phyloP scores from a whole-genome alignment of 768 basidiomycete species.

The Sporobolomyces phaffii region DNA sequence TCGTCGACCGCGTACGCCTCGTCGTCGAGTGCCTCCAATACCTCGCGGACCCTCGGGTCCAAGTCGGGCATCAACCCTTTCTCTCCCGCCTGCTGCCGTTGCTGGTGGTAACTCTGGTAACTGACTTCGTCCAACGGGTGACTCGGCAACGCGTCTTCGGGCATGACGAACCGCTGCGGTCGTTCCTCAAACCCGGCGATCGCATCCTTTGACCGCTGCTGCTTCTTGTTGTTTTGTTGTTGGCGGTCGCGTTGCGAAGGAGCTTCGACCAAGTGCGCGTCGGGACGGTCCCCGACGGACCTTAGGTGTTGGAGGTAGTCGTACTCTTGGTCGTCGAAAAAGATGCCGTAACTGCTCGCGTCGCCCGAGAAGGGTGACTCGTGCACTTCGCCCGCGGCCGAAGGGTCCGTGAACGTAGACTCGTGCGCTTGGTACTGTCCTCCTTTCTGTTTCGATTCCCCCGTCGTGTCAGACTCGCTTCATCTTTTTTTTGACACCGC shows the following conservation, averaged over 20 bases:
- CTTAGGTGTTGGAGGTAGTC: constrained; percentile 98
- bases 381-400: constrained; percentile 13
- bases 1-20: constrained; percentile 81
- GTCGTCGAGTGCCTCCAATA: constrained; percentile 88
- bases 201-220: constrained; percentile 46
- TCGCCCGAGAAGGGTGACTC: constrained; percentile 45
- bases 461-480: no score
- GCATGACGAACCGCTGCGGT: constrained; percentile 59
- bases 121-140: constrained; percentile 55
- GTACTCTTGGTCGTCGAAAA: constrained; percentile 81
- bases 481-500: no score
- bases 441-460: constrained; percentile 13
- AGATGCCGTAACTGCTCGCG: constrained; percentile 81
- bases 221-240: constrained; percentile 45
- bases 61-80: constrained; percentile 85
- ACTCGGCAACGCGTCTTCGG: constrained; percentile 59
- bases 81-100: constrained; percentile 41
- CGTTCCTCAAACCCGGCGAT: constrained; percentile 53
- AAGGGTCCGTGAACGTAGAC: background rate
- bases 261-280: constrained; percentile 61
- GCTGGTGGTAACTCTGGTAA: constrained; percentile 52
- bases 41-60: constrained; percentile 90
- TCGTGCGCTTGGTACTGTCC: background rate
- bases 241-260: constrained; percentile 46
- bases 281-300: constrained; percentile 63